Conservation (phyloP, 1,284 basidiomycete genomes). For the Rhodotorula sp. region DNA sequence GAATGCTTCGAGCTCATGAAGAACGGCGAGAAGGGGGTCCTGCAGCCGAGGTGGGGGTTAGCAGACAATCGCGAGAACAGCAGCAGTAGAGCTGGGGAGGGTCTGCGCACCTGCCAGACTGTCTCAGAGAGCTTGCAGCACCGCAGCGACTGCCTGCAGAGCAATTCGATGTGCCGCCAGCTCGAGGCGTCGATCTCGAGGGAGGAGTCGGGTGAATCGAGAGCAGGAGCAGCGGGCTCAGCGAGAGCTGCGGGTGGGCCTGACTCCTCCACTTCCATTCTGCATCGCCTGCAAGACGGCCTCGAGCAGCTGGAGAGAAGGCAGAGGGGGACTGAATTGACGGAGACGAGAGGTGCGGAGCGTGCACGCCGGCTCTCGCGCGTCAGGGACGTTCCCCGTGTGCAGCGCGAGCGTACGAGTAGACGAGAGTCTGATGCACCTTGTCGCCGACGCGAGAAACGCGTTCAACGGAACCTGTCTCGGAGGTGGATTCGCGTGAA, state of each 20-base stretch:
- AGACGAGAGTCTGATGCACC: no score
- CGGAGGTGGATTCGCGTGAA: not conserved
- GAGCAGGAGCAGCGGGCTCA: not conserved
- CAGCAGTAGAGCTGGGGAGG: not conserved
- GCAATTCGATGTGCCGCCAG: constrained; percentile 17
- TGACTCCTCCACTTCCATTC: no score
- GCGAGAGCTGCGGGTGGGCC: not conserved
- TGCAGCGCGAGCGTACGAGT: no score
- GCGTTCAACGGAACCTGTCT: no score
- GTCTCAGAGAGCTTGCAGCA: constrained; percentile 12
- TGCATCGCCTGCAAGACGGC: no score
- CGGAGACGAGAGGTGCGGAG: no score
- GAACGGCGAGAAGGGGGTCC: constrained; percentile 10
- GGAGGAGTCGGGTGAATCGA: not conserved
- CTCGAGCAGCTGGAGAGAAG: no score
- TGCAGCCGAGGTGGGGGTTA: constrained; percentile 2
- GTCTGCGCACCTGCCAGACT: constrained; percentile 13
- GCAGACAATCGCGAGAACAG: not conserved
- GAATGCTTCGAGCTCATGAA: constrained; percentile 1
- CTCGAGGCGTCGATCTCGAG: constrained; percentile 5
- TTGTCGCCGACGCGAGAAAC: no score
- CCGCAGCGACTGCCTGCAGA: constrained; percentile 13
- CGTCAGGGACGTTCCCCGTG: no score
- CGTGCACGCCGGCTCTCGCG: no score
- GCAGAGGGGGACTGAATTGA: no score